Base-by-base conservation (phyloP, 2,329 filamentous ascomycete species). In the Aspergillus hiratsukae region DNA sequence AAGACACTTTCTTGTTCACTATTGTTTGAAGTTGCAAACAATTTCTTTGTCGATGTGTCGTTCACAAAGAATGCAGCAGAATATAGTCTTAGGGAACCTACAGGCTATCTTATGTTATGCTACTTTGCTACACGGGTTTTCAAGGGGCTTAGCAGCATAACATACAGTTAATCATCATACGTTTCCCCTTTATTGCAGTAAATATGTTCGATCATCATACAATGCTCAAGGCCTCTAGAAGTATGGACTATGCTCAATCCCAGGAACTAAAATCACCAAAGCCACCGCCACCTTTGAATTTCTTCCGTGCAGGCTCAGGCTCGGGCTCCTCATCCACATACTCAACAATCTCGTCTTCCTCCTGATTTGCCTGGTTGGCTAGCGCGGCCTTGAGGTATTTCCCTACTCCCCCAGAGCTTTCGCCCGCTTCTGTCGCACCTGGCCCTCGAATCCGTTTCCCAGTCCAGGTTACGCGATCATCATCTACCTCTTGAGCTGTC, bases 211-310 rank as follows among this genome's bases (percentile, higher is more conserved):
- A 37, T 37, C 31, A 7, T 37, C 14, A 7, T 17, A 37, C 6
- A 17, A 37, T 14, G 31, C 31, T 37, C 14, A 27, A 7, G 5
- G 14, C 11, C 21, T 25, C 21, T 19, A 25, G 21, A 14, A 4
- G n/a, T 14, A 46, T 17, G 14, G 3, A 46, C 14, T 14, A 17
- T 46, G 43, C 21, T 53, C 54, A 62, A 50, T 77, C 78, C 97
- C 94, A 99, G 40, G 79, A 83, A 75, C 96, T 92, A 72, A 99
- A 99, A 74, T 97, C 96, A 2, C 93, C 92, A 80, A 97, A 99
- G 0, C 91, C 91, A 11, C 85, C 84, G 1, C 61, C 58, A 2
- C 69, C 81, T 70, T 89, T 94, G 2, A 79, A 75, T 77, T 96
- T 97, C 76, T 97, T 97, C 73, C 84, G 86, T 3, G 81, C 83